phyloP scores from a whole-genome alignment of 1,139 yeast genomes.

The Suhomyces yuchorum region DNA sequence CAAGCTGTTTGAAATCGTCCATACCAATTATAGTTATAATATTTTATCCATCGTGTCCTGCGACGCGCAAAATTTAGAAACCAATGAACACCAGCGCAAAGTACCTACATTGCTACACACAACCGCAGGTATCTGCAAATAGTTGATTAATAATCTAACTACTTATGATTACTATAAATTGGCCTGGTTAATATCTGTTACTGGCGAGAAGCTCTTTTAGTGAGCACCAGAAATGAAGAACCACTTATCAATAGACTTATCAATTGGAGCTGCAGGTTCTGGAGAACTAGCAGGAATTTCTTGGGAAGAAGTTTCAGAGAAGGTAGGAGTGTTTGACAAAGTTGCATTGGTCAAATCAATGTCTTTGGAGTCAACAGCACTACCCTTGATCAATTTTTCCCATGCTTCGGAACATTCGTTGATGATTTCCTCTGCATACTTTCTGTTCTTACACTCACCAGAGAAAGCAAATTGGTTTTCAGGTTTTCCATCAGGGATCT shows the following conservation, averaged over 20 bases:
- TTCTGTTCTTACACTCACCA: slow-evolving; percentile 73
- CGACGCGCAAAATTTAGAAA: neutral
- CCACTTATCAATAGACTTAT: slow-evolving; percentile 97
- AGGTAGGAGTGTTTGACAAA: slow-evolving; percentile 57
- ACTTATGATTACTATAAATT: neutral
- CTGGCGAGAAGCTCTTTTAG: slow-evolving; percentile 15
- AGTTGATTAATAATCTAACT: neutral
- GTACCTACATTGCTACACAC: no score
- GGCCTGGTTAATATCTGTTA: no score
- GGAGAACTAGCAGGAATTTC: slow-evolving; percentile 71
- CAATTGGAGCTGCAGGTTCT: slow-evolving; percentile 88
- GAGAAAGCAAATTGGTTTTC: slow-evolving; percentile 83
- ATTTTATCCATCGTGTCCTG: neutral
- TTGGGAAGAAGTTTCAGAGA: slow-evolving; percentile 48
- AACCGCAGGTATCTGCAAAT: neutral
- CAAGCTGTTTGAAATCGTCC: slow-evolving; percentile 33
- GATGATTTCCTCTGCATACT: slow-evolving; percentile 70
- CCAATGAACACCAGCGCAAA: no score
- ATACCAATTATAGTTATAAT: slow-evolving; percentile 14
- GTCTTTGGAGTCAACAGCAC: slow-evolving; percentile 40
- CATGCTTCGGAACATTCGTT: slow-evolving; percentile 80
- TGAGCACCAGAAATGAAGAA: slow-evolving; percentile 92
- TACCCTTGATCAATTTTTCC: slow-evolving; percentile 65
- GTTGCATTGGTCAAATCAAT: slow-evolving; percentile 69
- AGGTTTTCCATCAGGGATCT: slow-evolving; percentile 92